Evolutionary conservation across 805 yeast genomes (phyloP), one percentile per base, ranked within the genome.

Genomic region (Wickerhamiella musiphila): DNA sequence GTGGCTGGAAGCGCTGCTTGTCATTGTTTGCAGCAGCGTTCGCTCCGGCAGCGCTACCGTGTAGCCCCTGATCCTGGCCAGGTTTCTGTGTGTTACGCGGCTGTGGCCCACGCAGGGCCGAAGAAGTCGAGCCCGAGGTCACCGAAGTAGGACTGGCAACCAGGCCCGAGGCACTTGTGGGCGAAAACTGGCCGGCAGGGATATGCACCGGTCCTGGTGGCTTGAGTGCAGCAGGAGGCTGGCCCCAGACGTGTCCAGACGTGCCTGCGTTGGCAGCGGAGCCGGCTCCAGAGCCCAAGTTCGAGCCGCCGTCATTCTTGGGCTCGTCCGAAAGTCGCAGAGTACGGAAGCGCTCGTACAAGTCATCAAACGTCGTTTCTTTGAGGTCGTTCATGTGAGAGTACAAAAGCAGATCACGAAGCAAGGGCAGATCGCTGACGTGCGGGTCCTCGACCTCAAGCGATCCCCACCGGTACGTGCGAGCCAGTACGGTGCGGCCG

Each of bases 271-370:
- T 16, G 10, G 26, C n/a, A n/a, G n/a, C n/a, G n/a, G n/a, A n/a
- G n/a, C n/a, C n/a, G n/a, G n/a, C n/a, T n/a, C n/a, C n/a, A 10
- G 26, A 24, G 3, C 18, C 26, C 8, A 19, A 13, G 7, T 16
- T 10, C 14, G 16, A 20, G 28, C 23, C 27, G 16, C 25, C 22
- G 41, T 48, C 53, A 45, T 60, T 35, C 13, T 33, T 36, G 12
- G 43, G 43, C 38, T 70, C 75, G 19, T 78, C 74, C 18, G 81
- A 71, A 40, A 78, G 65, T 12, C 84, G 83, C 48, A 73, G 82
- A 7, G 94, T 78, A 65, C 95, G 74, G 57, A 83, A 83, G 50
- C 73, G 74, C 54, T 83, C 95, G 54, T 83, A 83, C 41, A 83
- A 60, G 25, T 73, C 66, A 51, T 82, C 93, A 52, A 78, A 92